A percentile compares a stretch with the other conserved stretches of the same genome.
phyloP scores from a whole-genome alignment of 108 stramenopile genomes.

The Schizochytrium sp. region DNA sequence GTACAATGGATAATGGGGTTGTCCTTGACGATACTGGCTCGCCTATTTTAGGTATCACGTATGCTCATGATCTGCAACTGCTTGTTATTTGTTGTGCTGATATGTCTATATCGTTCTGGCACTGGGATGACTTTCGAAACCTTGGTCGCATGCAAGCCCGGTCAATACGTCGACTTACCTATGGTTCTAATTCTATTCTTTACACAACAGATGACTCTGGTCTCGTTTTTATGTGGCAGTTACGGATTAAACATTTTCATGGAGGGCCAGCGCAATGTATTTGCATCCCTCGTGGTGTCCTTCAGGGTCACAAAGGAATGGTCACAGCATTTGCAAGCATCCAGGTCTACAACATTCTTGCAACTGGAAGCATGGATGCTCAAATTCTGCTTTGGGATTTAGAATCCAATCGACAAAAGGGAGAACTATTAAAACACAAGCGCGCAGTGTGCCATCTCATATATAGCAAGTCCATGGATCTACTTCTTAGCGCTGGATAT shows the following conservation, averaged over 20 bases:
- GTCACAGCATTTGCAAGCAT: not conserved
- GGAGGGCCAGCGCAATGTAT: conserved; percentile 27
- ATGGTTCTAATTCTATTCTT: not conserved
- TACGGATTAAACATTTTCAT: conserved; percentile 50
- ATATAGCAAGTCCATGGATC: conserved; percentile 10
- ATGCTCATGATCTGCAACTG: conserved; percentile 42
- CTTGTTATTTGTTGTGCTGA: not conserved
- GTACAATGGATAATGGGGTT: not conserved
- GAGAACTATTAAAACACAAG: conserved; percentile 49
- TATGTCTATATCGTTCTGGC: conserved; percentile 54
- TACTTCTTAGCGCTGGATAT: conserved; percentile 12
- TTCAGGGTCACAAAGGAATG: not conserved
- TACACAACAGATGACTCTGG: conserved; percentile 59
- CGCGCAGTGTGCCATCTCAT: conserved; percentile 33
- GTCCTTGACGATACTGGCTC: conserved; percentile 22
- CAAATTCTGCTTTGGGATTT: conserved; percentile 26
- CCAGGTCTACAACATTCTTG: not conserved
- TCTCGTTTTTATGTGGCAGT: conserved; percentile 5
- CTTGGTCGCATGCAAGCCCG: conserved; percentile 11
- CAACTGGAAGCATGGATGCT: conserved; percentile 47
- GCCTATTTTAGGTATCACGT: not conserved
- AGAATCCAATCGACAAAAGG: not conserved
- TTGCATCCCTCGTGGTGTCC: conserved; percentile 2
- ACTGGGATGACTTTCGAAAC: conserved; percentile 48
- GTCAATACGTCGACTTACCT: conserved; percentile 27